Conservation (phyloP, 805 yeast genomes). For the Middelhovenomyces tepae region DNA sequence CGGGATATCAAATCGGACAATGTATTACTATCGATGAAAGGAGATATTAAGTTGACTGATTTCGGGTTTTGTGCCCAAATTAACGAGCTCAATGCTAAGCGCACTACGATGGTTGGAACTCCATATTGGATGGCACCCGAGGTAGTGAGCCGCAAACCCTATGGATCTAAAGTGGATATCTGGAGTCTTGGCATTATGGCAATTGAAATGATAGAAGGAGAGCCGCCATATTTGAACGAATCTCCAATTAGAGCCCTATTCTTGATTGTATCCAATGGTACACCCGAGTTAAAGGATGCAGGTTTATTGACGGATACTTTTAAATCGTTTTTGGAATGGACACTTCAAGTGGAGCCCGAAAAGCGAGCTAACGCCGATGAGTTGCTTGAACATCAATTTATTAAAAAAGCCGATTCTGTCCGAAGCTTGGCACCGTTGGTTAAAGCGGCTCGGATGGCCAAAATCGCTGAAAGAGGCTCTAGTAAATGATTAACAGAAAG, state of each 20-base stretch:
- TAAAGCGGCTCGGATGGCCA: constrained; percentile 22
- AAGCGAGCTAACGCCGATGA: constrained; percentile 89
- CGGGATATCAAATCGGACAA: constrained; percentile 96
- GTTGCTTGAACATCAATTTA: constrained; percentile 62
- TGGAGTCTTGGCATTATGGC: constrained; percentile 85
- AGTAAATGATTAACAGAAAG: too few species aligned
- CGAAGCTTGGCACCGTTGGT: constrained; percentile 29
- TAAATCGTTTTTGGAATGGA: constrained; percentile 78
- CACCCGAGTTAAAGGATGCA: constrained; percentile 66
- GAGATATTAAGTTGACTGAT: constrained; percentile 90
- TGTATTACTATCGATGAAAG: constrained; percentile 71
- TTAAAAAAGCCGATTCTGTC: constrained; percentile 24
- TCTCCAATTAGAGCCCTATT: constrained; percentile 71
- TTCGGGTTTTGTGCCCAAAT: constrained; percentile 81
- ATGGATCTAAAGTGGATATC: constrained; percentile 73
- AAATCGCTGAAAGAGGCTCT: constrained; percentile 5
- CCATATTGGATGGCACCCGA: constrained; percentile 93
- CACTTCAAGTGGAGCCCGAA: constrained; percentile 89
- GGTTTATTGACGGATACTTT: constrained; percentile 63
- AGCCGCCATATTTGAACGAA: constrained; percentile 75
- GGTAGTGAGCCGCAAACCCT: constrained; percentile 69
- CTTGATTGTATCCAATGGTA: constrained; percentile 71
- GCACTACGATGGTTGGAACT: constrained; percentile 83
- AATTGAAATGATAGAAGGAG: constrained; percentile 80
- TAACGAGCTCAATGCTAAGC: constrained; percentile 60